Evolutionary conservation across 805 yeast genomes (phyloP).

Genomic region (Spathaspora boniae): DNA sequence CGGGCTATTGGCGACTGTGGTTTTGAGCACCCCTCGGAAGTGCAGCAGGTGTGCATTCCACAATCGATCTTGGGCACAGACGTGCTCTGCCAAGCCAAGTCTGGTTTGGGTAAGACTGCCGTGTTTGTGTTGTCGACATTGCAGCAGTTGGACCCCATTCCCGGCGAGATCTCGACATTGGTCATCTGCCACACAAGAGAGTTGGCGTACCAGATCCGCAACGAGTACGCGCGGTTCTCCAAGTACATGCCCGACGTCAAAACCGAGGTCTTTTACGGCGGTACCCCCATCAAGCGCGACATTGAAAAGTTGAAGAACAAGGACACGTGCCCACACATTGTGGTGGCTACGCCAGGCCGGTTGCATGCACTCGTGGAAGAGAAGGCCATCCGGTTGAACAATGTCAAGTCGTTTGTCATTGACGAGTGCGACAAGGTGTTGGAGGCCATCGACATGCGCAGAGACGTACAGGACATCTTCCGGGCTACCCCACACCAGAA

Average conservation of each 20-base stretch:
- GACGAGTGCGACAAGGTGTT: conserved; percentile 99
- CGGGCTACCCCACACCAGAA: conserved; percentile 97
- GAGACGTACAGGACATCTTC: conserved; percentile 97
- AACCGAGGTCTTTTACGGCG: conserved; percentile 97
- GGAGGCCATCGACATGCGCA: conserved; percentile 90
- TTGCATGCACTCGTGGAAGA: conserved; percentile 91
- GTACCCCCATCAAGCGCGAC: conserved; percentile 82
- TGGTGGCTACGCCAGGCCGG: conserved; percentile 98
- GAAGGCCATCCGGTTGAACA: conserved; percentile 78
- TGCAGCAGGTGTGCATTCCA: conserved; percentile 97
- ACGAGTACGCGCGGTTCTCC: conserved; percentile 95
- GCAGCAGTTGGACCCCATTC: conserved; percentile 95
- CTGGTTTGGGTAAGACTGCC: conserved; percentile 99
- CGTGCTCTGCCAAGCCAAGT: conserved; percentile 97
- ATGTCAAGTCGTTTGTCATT: conserved; percentile 89
- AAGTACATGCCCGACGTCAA: conserved; percentile 97
- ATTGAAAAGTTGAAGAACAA: conserved; percentile 84
- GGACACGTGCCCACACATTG: conserved; percentile 93
- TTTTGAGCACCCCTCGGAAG: conserved; percentile 65
- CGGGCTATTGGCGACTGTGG: conserved; percentile 99
- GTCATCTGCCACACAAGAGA: conserved; percentile 98
- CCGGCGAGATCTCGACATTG: conserved; percentile 92
- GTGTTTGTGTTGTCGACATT: conserved; percentile 93
- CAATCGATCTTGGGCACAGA: conserved; percentile 97
- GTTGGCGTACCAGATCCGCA: conserved; percentile 95